phyloP scores from a whole-genome alignment of 345 rosid genomes.

The Salix caprea region DNA sequence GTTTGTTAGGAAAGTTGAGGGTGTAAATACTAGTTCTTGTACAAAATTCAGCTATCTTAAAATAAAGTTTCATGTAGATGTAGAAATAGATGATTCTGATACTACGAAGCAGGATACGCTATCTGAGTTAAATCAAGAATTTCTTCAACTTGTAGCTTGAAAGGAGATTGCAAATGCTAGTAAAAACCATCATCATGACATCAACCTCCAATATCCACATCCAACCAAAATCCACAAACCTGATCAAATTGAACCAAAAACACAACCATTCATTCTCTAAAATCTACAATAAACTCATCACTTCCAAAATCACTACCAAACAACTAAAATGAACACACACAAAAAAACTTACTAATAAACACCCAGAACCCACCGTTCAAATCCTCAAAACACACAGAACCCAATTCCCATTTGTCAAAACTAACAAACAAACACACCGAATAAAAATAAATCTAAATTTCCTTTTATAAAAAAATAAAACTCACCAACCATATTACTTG shows the following conservation, averaged over 20 bases:
- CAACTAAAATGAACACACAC: not conserved
- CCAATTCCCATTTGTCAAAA: not conserved
- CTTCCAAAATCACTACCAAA: not conserved
- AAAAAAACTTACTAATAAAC: not conserved
- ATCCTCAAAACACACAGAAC: not conserved
- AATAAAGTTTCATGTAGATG: not conserved
- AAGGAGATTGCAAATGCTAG: not conserved
- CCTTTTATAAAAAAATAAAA: not conserved
- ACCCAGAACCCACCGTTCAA: not conserved
- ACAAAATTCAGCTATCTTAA: not conserved
- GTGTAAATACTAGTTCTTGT: not conserved
- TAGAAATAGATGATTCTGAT: not conserved
- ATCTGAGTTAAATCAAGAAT: not conserved
- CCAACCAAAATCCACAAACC: not conserved
- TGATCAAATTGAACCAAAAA: not conserved
- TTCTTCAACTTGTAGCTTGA: not conserved
- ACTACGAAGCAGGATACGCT: not conserved
- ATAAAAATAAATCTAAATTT: not conserved
- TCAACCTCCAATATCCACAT: not conserved
- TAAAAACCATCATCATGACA: not conserved
- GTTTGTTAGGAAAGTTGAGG: not conserved
- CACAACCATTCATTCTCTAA: not conserved
- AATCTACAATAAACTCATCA: not conserved
- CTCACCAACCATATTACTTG: conserved; percentile 24
- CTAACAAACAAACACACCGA: not conserved